A percentile compares a stretch with the other conserved stretches of the same genome.
These are phyloP conservation scores for Suillus discolor DNA, from an alignment of 768 basidiomycete species.

Conservation along the genomic window DNA sequence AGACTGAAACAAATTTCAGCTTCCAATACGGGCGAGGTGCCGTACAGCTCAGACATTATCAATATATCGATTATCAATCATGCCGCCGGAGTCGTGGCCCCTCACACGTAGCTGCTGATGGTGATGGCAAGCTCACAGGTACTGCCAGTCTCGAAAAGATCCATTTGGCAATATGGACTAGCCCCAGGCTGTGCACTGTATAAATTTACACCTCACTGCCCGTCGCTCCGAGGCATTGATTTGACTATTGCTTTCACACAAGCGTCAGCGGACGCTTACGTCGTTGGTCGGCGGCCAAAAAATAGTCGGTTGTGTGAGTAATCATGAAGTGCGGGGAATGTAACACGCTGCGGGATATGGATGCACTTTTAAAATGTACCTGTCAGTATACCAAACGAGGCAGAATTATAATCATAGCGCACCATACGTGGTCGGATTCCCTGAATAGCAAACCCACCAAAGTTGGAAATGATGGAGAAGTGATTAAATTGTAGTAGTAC, in stretches of 20 bases:
- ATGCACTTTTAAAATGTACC: background rate
- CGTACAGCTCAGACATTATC: background rate
- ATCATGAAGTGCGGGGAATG: background rate
- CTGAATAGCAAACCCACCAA: background rate
- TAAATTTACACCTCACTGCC: background rate
- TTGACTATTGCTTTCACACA: background rate
- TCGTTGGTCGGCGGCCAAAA: background rate
- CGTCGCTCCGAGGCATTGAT: background rate
- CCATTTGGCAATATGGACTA: background rate
- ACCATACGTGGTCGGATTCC: background rate
- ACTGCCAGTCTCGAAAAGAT: background rate
- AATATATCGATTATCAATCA: background rate
- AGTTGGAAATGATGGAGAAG: background rate
- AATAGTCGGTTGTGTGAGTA: background rate
- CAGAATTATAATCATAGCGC: too few relatives aligned
- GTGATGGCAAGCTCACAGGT: background rate
- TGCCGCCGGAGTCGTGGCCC: background rate
- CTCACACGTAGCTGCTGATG: background rate
- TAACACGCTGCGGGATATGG: background rate
- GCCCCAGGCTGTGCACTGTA: background rate
- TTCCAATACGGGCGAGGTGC: background rate
- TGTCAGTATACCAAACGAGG: background rate
- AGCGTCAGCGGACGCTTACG: background rate
- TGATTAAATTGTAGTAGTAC: constrained; percentile 18
- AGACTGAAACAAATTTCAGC: background rate